Conservation (phyloP, 805 yeast genomes). For the Starmerella riodocensis region DNA sequence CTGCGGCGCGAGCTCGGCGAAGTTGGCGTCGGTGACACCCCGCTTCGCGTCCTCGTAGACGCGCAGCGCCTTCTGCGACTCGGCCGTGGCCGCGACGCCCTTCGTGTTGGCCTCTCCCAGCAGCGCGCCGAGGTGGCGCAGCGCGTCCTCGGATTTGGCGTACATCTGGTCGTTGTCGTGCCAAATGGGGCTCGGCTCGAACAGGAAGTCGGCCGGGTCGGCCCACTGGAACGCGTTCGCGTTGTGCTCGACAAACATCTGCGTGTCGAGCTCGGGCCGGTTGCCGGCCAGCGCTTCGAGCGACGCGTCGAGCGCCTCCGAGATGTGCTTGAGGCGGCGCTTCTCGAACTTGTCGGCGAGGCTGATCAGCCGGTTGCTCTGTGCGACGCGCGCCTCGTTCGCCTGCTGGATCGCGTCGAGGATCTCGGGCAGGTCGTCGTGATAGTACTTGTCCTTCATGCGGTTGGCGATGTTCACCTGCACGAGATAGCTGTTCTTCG, state of each 20-base stretch:
- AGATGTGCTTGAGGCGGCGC: slow-evolving; percentile 34
- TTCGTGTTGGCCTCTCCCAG: slow-evolving; percentile 30
- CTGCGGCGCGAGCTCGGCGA: slow-evolving; percentile 23
- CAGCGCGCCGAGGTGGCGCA: slow-evolving; percentile 27
- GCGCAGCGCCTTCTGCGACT: slow-evolving; percentile 15
- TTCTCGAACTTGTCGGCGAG: slow-evolving; percentile 51
- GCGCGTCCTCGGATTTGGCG: slow-evolving; percentile 32
- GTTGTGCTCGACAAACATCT: slow-evolving; percentile 90
- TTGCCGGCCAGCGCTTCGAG: slow-evolving; percentile 54
- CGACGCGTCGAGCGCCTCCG: slow-evolving; percentile 36
- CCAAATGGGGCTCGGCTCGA: slow-evolving; percentile 86
- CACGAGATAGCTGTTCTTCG: slow-evolving; percentile 74
- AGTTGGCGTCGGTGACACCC: slow-evolving; percentile 20
- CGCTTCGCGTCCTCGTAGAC: slow-evolving; percentile 31
- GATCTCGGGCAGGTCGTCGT: slow-evolving; percentile 85
- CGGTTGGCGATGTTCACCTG: slow-evolving; percentile 76
- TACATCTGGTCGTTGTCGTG: slow-evolving; percentile 80
- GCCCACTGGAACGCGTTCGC: slow-evolving; percentile 42
- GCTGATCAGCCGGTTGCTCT: slow-evolving; percentile 55
- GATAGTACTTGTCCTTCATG: slow-evolving; percentile 79
- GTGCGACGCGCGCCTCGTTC: slow-evolving; percentile 62
- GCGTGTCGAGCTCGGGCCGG: slow-evolving; percentile 59
- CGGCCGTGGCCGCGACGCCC: slow-evolving; percentile 19
- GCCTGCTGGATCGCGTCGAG: slow-evolving; percentile 73
- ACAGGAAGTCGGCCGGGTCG: slow-evolving; percentile 76